Conservation (phyloP, 805 yeast genomes). For the Metschnikowia noctiluminum region DNA sequence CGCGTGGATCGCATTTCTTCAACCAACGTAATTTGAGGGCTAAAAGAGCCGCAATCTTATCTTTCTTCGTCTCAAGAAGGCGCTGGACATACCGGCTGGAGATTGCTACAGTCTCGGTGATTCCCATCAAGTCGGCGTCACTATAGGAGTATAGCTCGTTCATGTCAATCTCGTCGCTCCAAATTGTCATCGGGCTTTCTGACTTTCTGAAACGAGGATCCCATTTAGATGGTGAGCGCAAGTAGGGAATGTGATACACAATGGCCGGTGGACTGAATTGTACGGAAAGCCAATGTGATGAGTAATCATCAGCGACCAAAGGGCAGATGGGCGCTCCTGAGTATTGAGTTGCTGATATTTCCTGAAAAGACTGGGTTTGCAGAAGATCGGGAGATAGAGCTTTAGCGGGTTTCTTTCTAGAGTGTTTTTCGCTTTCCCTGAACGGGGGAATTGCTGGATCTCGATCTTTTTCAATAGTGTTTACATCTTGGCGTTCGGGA, state of each 20-base stretch:
- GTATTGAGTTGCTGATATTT: background rate
- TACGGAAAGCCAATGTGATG: constrained; percentile 44
- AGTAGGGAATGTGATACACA: constrained; percentile 53
- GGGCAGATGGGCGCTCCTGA: constrained; percentile 47
- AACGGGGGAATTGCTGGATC: too few species aligned
- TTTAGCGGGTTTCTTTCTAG: too few species aligned
- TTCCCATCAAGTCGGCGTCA: constrained; percentile 28
- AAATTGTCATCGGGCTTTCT: constrained; percentile 29
- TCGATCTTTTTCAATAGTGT: too few species aligned
- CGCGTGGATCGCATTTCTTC: constrained; percentile 4
- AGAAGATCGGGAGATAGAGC: too few species aligned
- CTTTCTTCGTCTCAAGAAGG: constrained; percentile 1
- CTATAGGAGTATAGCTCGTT: constrained; percentile 49
- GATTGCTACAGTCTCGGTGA: constrained; percentile 6
- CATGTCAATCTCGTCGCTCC: constrained; percentile 48
- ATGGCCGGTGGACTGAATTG: constrained; percentile 21
- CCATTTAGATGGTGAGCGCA: constrained; percentile 47
- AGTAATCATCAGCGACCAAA: constrained; percentile 53
- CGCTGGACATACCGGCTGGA: constrained; percentile 5
- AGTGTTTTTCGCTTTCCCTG: too few species aligned
- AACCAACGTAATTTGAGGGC: constrained; percentile 7
- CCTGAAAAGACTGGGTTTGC: too few species aligned
- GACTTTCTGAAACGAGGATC: constrained; percentile 35
- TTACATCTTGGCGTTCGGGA: too few species aligned
- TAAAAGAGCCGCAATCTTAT: constrained; percentile 1